Percentiles rank a stretch among this genome's conserved stretches.
phyloP scores from a whole-genome alignment of 1,139 yeast genomes.

The Groenewaldozyma auringiensis region DNA sequence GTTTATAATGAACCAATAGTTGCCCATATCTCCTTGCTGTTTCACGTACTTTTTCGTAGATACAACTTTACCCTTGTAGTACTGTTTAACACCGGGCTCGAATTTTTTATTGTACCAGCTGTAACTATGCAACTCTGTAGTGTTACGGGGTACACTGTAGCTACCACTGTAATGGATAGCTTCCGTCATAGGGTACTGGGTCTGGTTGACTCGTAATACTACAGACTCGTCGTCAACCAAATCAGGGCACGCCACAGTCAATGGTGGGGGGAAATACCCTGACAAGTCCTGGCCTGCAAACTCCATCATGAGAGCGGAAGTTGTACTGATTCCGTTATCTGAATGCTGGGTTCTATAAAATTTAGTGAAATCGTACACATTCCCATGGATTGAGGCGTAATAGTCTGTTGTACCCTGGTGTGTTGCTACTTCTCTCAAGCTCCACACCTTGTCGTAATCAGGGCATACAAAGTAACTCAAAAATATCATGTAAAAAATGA shows the following conservation, averaged over 20 bases:
- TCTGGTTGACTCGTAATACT: constrained; percentile 25
- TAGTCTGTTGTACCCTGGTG: constrained; percentile 34
- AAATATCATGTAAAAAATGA: constrained; percentile 37
- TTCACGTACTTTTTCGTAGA: constrained; percentile 24
- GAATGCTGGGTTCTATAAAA: constrained; percentile 36
- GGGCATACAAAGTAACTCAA: constrained; percentile 35
- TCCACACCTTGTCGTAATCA: constrained; percentile 37
- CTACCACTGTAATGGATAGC: constrained; percentile 32
- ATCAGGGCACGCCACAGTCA: constrained; percentile 34
- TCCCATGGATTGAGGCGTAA: constrained; percentile 34
- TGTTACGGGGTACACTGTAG: constrained; percentile 18
- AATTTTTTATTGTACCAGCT: constrained; percentile 33
- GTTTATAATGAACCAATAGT: constrained; percentile 30
- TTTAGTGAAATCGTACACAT: constrained; percentile 35
- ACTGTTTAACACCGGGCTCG: constrained; percentile 29
- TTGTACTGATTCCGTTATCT: constrained; percentile 29
- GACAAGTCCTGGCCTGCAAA: constrained; percentile 35
- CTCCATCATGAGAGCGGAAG: constrained; percentile 27
- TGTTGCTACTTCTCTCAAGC: constrained; percentile 27
- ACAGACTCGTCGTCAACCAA: constrained; percentile 30
- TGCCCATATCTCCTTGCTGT: constrained; percentile 21
- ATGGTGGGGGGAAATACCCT: constrained; percentile 37
- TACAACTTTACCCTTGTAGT: constrained; percentile 35
- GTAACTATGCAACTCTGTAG: constrained; percentile 29
- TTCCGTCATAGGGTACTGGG: constrained; percentile 21